These are phyloP conservation scores for Przewalskia tangutica DNA, from an alignment of 257 asterid species.

Conservation along the genomic window DNA sequence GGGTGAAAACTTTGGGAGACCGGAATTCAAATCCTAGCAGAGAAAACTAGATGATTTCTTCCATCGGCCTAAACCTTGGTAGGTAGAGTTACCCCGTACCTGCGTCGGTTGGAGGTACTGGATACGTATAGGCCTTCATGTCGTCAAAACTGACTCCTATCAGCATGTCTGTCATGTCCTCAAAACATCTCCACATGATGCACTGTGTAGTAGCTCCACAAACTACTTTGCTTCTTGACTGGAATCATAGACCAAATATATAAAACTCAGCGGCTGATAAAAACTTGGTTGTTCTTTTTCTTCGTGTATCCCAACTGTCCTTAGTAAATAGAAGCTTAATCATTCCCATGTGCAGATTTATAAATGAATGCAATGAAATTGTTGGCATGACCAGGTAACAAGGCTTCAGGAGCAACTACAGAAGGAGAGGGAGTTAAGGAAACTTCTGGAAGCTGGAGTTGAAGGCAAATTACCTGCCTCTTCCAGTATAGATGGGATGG, in stretches of 20 bases:
- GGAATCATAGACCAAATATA: background rate
- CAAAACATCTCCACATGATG: background rate
- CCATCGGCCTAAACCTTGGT: background rate
- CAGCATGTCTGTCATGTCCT: background rate
- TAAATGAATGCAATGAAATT: background rate
- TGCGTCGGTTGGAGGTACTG: background rate
- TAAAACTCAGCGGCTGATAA: background rate
- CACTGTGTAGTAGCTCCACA: background rate
- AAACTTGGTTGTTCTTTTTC: background rate
- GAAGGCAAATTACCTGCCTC: slow-evolving; percentile 25
- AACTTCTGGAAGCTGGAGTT: slow-evolving; percentile 64
- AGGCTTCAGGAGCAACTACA: slow-evolving; percentile 58
- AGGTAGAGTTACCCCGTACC: background rate
- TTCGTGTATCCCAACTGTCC: background rate
- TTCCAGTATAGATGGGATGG: slow-evolving; percentile 57
- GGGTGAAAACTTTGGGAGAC: background rate
- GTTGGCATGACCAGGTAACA: slow-evolving; percentile 40
- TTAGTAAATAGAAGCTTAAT: background rate
- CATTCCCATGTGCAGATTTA: background rate
- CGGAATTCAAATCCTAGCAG: background rate
- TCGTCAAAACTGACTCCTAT: background rate
- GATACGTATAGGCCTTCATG: background rate
- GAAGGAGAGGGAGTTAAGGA: slow-evolving; percentile 60
- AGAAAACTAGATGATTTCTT: background rate
- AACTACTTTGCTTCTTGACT: background rate